Evolutionary conservation across 1,284 basidiomycete species (phyloP), one percentile per base, ranked within the genome.

Genomic region (Thecaphora frezii): DNA sequence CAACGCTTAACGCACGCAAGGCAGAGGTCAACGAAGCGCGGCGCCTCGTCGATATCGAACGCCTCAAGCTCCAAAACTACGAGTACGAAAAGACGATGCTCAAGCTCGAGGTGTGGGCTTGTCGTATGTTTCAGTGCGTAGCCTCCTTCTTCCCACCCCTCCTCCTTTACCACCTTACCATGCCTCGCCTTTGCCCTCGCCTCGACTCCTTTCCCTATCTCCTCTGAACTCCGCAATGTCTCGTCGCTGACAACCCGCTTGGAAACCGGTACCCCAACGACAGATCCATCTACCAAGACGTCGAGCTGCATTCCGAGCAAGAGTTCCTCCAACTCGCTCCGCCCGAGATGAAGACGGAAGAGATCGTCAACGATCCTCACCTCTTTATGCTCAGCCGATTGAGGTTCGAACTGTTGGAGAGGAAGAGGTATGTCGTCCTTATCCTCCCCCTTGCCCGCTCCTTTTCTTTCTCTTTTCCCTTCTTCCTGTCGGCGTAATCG

Each of bases 81-180:
- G 58, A 62, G 21, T 66, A 66, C 38, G 64, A 66, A 54, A 55
- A 62, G 33, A 46, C 58, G 3, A 66, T 66, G 64, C 51, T 66
- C 12, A 56, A 62, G 30, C 44, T 55, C 22, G 64, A 66, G 24
- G 59, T 66, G 16, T 51, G 54, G 16, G 45, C 53, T 7, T 66
- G 64, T n/a, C 51, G 58, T 36, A 56, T 56, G 36, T 66, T 66
- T 41, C 64, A 66, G 40, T 36, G 18, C 10, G 33, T 36, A 14
- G 16, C 7, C 33, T 14, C 7, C 28, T 8, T 8, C 28, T 14
- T 14, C 14, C n/a, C 8, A 7, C 28, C 28, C 28, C 28, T 30
- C 28, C 28, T 30, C 28, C 14, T 30, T 30, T 7, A 30, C 8
- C n/a, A n/a, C n/a, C n/a, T n/a, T n/a, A n/a, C n/a, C n/a, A n/a